phyloP scores from a whole-genome alignment of 2,329 filamentous ascomycete species.

The Magnaporthales sp. region DNA sequence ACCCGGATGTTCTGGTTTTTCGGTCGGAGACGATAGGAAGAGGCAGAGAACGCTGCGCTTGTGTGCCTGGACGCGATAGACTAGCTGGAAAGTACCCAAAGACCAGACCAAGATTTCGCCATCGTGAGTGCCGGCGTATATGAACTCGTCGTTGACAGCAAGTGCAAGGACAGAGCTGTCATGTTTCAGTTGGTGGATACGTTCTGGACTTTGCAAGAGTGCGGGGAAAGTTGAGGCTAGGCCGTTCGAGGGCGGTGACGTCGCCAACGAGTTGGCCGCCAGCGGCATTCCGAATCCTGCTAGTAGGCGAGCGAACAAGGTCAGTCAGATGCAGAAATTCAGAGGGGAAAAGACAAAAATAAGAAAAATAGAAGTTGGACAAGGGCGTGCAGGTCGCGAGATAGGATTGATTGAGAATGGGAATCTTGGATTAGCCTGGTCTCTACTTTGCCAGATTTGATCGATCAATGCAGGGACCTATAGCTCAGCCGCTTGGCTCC shows the following conservation, averaged over 20 bases:
- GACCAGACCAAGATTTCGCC: slow-evolving; percentile 92
- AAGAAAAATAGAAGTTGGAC: neutral
- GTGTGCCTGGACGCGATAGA: slow-evolving; percentile 76
- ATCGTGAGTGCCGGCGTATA: slow-evolving; percentile 88
- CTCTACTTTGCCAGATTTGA: neutral
- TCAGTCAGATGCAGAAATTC: neutral
- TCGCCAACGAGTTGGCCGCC: neutral
- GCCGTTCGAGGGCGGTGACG: neutral
- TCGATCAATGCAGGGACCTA: neutral
- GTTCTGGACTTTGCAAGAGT: slow-evolving; percentile 37
- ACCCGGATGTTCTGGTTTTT: neutral
- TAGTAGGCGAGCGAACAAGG: neutral
- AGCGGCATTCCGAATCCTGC: neutral
- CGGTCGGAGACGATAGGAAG: slow-evolving; percentile 66
- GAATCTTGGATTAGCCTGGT: neutral
- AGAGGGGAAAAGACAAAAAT: neutral
- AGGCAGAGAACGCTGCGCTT: slow-evolving; percentile 84
- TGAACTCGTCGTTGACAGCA: slow-evolving; percentile 67
- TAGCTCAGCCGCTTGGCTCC: neutral
- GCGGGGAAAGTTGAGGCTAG: neutral
- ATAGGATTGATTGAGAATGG: neutral
- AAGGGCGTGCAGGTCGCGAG: neutral
- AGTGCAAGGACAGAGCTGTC: slow-evolving; percentile 75
- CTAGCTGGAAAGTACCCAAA: slow-evolving; percentile 75
- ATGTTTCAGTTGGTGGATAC: slow-evolving; percentile 68